Evolutionary conservation across 805 yeast species (phyloP).

Genomic region (Cyberlindnera samutprakarnensis): DNA sequence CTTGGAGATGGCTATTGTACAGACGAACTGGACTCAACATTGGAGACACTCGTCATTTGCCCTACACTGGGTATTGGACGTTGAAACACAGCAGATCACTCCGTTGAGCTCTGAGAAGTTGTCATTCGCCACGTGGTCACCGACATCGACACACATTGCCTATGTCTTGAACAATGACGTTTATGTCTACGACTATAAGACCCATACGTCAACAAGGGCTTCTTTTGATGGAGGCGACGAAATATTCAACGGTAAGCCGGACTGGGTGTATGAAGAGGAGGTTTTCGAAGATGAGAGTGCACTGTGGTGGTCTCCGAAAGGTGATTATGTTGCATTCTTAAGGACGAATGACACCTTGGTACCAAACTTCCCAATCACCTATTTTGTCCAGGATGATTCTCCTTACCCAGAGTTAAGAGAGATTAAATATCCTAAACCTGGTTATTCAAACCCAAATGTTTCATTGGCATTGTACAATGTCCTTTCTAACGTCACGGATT

Average conservation of each 20-base stretch:
- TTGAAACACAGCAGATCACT: constrained; percentile 18
- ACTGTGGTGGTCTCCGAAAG: constrained; percentile 83
- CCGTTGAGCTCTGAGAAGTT: constrained; percentile 25
- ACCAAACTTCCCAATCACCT: constrained; percentile 66
- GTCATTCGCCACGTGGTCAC: constrained; percentile 62
- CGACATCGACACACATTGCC: constrained; percentile 57
- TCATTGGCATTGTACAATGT: constrained; percentile 41
- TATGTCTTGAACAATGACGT: constrained; percentile 65
- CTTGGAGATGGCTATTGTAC: constrained; percentile 47
- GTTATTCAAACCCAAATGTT: constrained; percentile 65
- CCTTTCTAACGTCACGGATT: constrained; percentile 23
- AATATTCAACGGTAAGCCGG: constrained; percentile 82
- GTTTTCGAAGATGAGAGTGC: constrained; percentile 65
- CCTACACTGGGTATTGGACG: constrained; percentile 35
- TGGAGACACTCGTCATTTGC: constrained; percentile 47
- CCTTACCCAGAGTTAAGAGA: constrained; percentile 54
- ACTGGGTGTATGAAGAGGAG: constrained; percentile 94
- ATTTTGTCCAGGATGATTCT: constrained; percentile 51
- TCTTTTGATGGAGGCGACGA: constrained; percentile 65
- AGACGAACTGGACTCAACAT: constrained; percentile 53
- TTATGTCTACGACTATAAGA: constrained; percentile 39
- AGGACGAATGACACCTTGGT: constrained; percentile 70
- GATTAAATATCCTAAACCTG: constrained; percentile 82
- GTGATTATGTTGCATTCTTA: constrained; percentile 55
- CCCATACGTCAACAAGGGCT: constrained; percentile 29